Evolutionary conservation across 352 stramenopile species (phyloP), one percentile per base, ranked within the genome.

Genomic region (Phytopythium kandeliae): DNA sequence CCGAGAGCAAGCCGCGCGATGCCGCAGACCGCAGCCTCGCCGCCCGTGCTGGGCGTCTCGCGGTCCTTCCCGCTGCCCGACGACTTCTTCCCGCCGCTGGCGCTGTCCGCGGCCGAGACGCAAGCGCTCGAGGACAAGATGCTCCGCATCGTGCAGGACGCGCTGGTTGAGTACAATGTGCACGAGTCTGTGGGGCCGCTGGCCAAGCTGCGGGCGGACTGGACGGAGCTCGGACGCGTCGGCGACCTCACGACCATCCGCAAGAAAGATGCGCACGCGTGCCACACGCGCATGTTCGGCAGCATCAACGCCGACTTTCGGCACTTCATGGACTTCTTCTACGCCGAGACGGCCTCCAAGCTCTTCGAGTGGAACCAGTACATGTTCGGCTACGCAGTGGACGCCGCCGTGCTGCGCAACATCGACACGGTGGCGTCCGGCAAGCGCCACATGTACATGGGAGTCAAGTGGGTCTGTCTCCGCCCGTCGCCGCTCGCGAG

Each of bases 401-500:
- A 93, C 54, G 83, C 78, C 0, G 69, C 71, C 12, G 80, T 91
- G 53, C 54, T 93, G 25, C 64, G 70, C 53, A 92, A 77, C 36
- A 57, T 93, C 48, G 57, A 85, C 44, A 76, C 68, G 4, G 33
- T 63, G 11, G 41, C 46, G 1, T 33, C 63, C 41, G 44, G 57
- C 22, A 62, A 88, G 34, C 62, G 68, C 12, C 54, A 70, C 35
- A 58, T 66, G n/a, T 64, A 82, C 43, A 66, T 93, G 38, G 80
- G 83, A 36, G 81, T 93, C 51, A 93, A 92, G 58, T 93, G 83
- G 83, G 64, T 70, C 34, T 87, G 76, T 28, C 60, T 89, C 44
- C 71, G 77, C 41, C 68, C 74, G 21, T 79, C 74, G 21, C 31
- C 75, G 48, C 67, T 90, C 48, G 69, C 66, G 12, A 69, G 69